Base-by-base conservation (phyloP, 2,329 filamentous ascomycete genomes). In the Colletotrichum ledebouriae region DNA sequence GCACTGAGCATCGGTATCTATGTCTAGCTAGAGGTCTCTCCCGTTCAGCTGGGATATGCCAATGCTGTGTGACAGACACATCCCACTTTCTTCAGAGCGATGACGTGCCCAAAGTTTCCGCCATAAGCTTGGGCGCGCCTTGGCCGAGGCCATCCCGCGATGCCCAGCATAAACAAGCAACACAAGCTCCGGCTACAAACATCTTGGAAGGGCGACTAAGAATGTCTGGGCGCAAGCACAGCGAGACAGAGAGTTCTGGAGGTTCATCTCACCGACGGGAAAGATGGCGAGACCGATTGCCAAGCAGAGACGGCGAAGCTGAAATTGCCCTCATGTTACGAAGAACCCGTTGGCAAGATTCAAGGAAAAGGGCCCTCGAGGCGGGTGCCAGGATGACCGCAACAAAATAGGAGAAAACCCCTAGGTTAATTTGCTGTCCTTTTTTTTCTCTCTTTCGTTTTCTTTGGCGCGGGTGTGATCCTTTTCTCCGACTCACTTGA, bases 1-100 rank as follows among this genome's bases (percentile, higher is more conserved):
- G 20, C 34, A 37, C 34, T 56, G 41, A 13, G 20, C 34, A 37
- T 13, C 29, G 29, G 34, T 11, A 59, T 65, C 55, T 55, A 50
- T 68, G 61, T 59, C 61, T 65, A 39, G 42, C 41, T 11, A 6
- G 42, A 59, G 25, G 47, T 34, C 33, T 64, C 64, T 68, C 29
- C 65, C 65, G 29, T 22, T 60, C 61, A 68, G 61, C 61, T 68
- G 65, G 61, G 34, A 65, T 41, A 41, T 55, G 47, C 52, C 10
- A 5, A 37, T 53, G 52, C 34, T 34, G 52, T 20, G 17, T 34
- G 55, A 37, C 13, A 15, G 42, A 37, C 11, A 56, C 47, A 60
- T 37, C 42, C 58, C 63, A 56, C 41, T 17, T 33, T 37, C 10
- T 53, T n/a, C 12, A 29, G 20, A 46, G 17, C 34, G 37, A 34